Evolutionary conservation across 805 yeast genomes (phyloP), one percentile per base, ranked within the genome.

Genomic region (Wickerhamiella shivajii): DNA sequence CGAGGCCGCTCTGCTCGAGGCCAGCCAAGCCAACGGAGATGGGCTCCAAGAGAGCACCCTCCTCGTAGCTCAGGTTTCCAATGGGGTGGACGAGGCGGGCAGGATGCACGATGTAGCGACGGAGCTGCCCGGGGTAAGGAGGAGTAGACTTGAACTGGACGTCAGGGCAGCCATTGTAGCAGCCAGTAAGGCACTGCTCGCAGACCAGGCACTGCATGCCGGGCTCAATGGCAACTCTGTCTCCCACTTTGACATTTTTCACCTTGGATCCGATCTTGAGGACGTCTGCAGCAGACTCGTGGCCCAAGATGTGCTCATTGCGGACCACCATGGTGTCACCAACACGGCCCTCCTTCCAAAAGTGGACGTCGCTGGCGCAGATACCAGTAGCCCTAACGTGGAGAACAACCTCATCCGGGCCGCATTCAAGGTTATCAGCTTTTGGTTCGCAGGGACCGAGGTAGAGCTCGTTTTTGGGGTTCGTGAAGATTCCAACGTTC

Each of bases 281-380:
- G 18, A 71, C 62, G 28, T 59, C 61, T 27, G 59, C 63, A 3
- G 79, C 75, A 25, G 69, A 67, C 35, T 69, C 66, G 49, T 77
- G 66, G 55, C 77, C 64, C 5, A 66, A 60, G 16, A 56, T 51
- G 5, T 75, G 74, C 15, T 77, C 78, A 44, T 70, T 78, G 13
- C 69, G 59, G 30, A 71, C 69, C n/a, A 73, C 73, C 49, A 71
- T 51, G 18, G 57, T 53, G 24, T 53, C 57, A 17, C 63, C 79
- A 39, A 74, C 74, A 37, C 61, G 64, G 29, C 83, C 84, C 39
- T 69, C 71, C 36, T 69, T 63, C 58, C 69, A 71, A 56, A 72
- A 74, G 50, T 76, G 83, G 39, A 74, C 62, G 52, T 77, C 85
- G 15, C 78, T 68, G 12, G 84, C 84, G 53, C 84, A 77, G 43